These are phyloP conservation scores for Colletotrichum liaoningense DNA, from an alignment of 2,329 filamentous ascomycete genomes.

Conservation along the genomic window DNA sequence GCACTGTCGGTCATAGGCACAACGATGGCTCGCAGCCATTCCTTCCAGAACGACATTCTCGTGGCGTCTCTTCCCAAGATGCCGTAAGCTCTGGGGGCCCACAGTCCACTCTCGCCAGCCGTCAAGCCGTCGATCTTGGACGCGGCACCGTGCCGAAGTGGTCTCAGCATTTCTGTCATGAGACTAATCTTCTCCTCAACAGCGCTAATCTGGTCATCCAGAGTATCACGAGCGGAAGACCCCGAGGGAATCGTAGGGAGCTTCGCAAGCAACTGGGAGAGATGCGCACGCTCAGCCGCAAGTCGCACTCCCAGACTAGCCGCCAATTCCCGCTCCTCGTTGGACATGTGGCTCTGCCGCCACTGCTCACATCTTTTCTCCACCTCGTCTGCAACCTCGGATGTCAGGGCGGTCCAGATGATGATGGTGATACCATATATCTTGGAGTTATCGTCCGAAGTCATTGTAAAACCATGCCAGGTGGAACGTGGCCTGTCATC, in stretches of 20 bases:
- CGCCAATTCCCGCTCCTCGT: constrained; percentile 90
- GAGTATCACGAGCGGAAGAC: constrained; percentile 80
- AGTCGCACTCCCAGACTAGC: constrained; percentile 90
- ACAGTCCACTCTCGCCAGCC: constrained; percentile 93
- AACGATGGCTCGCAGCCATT: constrained; percentile 94
- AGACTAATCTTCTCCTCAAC: constrained; percentile 97
- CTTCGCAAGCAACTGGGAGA: constrained; percentile 87
- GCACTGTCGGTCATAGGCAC: constrained; percentile 94
- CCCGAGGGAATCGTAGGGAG: constrained; percentile 85
- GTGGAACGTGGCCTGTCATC: constrained; percentile 95
- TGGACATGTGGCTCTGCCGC: constrained; percentile 89
- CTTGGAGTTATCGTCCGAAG: constrained; percentile 89
- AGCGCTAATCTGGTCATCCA: constrained; percentile 94
- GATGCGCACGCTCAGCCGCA: constrained; percentile 86
- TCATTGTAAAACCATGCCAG: constrained; percentile 99
- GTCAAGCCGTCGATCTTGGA: constrained; percentile 98
- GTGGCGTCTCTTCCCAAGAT: constrained; percentile 87
- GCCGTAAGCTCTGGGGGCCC: constrained; percentile 94
- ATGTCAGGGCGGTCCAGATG: constrained; percentile 89
- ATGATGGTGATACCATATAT: constrained; percentile 92
- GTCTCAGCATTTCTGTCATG: constrained; percentile 95
- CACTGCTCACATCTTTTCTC: constrained; percentile 85
- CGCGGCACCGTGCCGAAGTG: constrained; percentile 91
- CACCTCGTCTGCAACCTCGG: constrained; percentile 84
- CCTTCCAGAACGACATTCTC: constrained; percentile 95